These are phyloP conservation scores for Spergularia azorica DNA, from an alignment of 179 eudicot species.

Conservation along the genomic window DNA sequence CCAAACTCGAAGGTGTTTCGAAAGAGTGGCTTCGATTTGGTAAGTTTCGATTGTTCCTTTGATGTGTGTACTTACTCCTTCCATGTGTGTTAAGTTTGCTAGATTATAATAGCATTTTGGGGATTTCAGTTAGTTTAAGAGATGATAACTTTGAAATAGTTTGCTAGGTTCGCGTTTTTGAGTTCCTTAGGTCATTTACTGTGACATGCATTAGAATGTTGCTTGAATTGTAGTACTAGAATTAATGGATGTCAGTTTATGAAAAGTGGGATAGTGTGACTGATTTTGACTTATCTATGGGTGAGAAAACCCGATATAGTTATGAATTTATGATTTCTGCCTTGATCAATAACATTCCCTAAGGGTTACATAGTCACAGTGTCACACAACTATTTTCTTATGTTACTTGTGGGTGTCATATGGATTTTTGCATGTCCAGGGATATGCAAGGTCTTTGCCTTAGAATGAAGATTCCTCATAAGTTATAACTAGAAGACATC, in stretches of 20 bases:
- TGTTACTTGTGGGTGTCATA: too few relatives aligned
- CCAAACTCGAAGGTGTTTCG: constrained; percentile 37
- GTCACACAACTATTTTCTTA: too few relatives aligned
- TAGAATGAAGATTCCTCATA: too few relatives aligned
- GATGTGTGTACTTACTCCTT: too few relatives aligned
- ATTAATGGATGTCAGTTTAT: not conserved
- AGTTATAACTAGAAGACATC: too few relatives aligned
- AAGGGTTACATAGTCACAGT: too few relatives aligned
- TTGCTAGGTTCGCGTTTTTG: not conserved
- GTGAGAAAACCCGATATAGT: too few relatives aligned
- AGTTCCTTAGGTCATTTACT: not conserved
- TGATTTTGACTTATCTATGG: not conserved
- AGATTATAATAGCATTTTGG: not conserved
- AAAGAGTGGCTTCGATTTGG: constrained; percentile 56
- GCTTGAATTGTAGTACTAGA: not conserved
- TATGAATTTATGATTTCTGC: too few relatives aligned
- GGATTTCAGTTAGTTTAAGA: not conserved
- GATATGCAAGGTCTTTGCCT: too few relatives aligned
- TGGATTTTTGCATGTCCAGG: too few relatives aligned
- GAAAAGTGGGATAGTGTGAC: not conserved
- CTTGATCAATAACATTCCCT: too few relatives aligned
- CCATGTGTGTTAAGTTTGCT: not conserved
- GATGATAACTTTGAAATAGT: not conserved
- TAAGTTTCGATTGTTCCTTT: constrained; percentile 19
- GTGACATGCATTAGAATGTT: not conserved